Percentiles rank a stretch among this genome's conserved stretches.
phyloP scores from a whole-genome alignment of 2,329 filamentous ascomycete species.

The Colletotrichum lupini region DNA sequence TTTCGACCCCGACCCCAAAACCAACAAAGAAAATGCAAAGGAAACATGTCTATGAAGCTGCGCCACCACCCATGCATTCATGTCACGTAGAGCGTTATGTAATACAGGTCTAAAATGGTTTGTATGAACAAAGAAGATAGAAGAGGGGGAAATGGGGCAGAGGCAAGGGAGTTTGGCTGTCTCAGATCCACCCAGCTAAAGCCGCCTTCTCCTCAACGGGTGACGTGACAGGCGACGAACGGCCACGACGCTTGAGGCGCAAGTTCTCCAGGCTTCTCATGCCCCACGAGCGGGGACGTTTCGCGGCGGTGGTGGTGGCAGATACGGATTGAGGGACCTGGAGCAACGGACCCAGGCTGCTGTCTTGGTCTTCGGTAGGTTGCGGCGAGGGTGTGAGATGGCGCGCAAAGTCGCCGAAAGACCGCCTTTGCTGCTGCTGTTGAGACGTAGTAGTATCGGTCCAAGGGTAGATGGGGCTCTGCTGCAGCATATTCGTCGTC shows the following conservation, averaged over 20 bases:
- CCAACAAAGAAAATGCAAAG: background rate
- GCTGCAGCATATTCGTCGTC: background rate
- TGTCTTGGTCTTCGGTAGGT: background rate
- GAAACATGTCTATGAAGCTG: background rate
- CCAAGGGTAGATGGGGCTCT: conserved; percentile 12
- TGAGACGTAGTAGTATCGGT: background rate
- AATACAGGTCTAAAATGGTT: background rate
- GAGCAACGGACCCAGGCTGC: background rate
- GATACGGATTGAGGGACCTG: conserved; percentile 21
- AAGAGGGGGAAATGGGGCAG: background rate
- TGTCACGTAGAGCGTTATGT: conserved; percentile 9
- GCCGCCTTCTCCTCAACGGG: background rate
- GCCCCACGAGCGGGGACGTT: conserved; percentile 34
- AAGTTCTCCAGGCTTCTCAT: conserved; percentile 38
- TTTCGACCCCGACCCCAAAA: background rate
- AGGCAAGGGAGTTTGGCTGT: background rate
- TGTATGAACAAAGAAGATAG: background rate
- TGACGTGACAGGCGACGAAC: background rate
- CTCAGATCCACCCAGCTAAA: conserved; percentile 15
- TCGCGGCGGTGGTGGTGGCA: background rate
- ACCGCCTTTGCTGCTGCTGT: background rate
- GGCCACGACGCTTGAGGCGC: conserved; percentile 36
- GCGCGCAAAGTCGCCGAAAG: conserved; percentile 8
- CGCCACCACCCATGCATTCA: conserved; percentile 7
- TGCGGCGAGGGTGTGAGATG: background rate